Conservation (phyloP, 148 eudicot genomes). For the Rhododendron kiyosumense region DNA sequence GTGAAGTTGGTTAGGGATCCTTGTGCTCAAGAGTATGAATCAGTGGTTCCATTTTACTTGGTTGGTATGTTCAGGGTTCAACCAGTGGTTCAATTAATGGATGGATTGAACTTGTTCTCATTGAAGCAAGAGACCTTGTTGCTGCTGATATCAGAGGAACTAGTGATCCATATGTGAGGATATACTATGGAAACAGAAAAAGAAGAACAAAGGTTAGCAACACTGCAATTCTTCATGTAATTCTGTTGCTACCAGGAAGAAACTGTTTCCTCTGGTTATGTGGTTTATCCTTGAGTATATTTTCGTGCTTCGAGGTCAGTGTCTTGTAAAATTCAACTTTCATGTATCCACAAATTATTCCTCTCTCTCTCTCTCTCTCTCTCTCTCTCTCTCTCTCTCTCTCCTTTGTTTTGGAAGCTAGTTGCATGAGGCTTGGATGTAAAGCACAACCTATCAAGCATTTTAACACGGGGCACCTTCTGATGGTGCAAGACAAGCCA, state of each 20-base stretch:
- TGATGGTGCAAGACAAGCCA: background rate
- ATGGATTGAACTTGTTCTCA: constrained; percentile 70
- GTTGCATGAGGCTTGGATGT: background rate
- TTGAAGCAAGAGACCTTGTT: constrained; percentile 84
- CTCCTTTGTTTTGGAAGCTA: background rate
- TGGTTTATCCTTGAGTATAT: background rate
- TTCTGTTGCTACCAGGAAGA: background rate
- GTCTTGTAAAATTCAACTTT: background rate
- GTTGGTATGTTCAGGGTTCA: constrained; percentile 36
- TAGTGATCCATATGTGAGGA: constrained; percentile 90
- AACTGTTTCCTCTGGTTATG: background rate
- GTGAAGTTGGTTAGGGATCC: background rate
- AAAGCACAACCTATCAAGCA: background rate
- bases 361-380: too few relatives aligned
- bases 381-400: too few relatives aligned
- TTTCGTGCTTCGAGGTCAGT: background rate
- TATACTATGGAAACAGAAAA: constrained; percentile 78
- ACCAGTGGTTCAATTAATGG: constrained; percentile 30
- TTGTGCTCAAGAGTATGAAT: background rate
- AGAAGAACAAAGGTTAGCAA: constrained; percentile 70
- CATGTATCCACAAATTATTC: background rate
- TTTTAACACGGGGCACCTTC: background rate
- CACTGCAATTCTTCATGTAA: background rate
- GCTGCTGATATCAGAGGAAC: constrained; percentile 97
- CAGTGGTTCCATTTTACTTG: background rate